Evolutionary conservation across 768 basidiomycete species (phyloP), one percentile per base, ranked within the genome.

Genomic region (Fomitopsis pulvina): DNA sequence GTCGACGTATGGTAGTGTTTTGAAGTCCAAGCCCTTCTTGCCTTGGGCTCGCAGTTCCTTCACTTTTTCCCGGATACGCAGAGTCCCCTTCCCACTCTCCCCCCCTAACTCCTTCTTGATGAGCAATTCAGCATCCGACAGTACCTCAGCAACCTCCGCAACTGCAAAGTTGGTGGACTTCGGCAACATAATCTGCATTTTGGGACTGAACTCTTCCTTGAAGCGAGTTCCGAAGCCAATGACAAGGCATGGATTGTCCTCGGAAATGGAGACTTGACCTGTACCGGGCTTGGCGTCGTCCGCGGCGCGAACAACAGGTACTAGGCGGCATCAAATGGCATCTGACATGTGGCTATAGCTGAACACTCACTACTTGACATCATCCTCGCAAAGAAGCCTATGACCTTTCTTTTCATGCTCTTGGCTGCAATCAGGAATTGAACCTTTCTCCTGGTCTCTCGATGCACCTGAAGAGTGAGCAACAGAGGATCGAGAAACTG

Each of bases 281-380:
- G 71, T 72, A 7, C 92, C 94, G 18, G 81, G 67, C 60, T 76
- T 84, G 18, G 90, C 89, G 47, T 78, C 76, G 64, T 99, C 96
- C 18, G 85, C 87, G 41, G 96, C 95, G 51, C 96, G 87, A 29
- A 81, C 79, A 45, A 98, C 94, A 47, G 96, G 92, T 55, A 99
- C 95, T 96, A 25, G 9, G 32, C 20, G 40, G 8, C 32, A 26
- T 39, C 2, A 49, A 29, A 24, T 11, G 12, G 26, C 21, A 14
- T 16, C 18, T 38, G 5, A 42, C 11, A 12, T 8, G 25, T 20
- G 18, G 24, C 50, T 20, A 32, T 2, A 14, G 14, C 14, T 28
- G 38, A 24, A 30, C 7, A 68, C 78, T 61, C 66, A 97, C 94
- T 98, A 62, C 87, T 87, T 41, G 85, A 82, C 84, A 98, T 89